Conservation (phyloP, 2,329 filamentous ascomycete genomes). For the Iodosphaeria phyllophila region DNA sequence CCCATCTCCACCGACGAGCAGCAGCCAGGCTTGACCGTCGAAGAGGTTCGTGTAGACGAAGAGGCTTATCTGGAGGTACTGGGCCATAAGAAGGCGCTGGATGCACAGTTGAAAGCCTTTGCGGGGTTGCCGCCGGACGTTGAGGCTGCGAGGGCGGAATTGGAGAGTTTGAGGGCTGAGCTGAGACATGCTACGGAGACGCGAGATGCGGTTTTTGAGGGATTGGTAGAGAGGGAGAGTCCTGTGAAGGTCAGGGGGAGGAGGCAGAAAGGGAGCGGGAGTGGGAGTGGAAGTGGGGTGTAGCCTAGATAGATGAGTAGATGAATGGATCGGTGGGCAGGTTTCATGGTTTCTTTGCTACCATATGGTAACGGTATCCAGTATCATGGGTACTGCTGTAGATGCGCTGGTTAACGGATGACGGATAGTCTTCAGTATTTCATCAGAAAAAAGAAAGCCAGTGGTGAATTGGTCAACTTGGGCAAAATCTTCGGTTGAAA, state of each 20-base stretch:
- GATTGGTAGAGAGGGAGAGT: slow-evolving; percentile 43
- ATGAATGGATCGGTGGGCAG: not conserved
- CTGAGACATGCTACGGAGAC: slow-evolving; percentile 39
- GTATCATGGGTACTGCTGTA: too few species aligned
- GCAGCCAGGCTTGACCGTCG: slow-evolving; percentile 22
- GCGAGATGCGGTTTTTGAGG: slow-evolving; percentile 61
- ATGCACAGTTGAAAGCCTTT: slow-evolving; percentile 45
- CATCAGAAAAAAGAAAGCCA: too few species aligned
- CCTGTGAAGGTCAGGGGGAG: slow-evolving; percentile 24
- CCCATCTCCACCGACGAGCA: too few species aligned
- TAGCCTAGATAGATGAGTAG: too few species aligned
- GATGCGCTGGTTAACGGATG: too few species aligned
- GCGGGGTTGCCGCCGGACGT: slow-evolving; percentile 55
- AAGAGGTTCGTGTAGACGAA: slow-evolving; percentile 39
- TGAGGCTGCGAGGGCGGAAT: slow-evolving; percentile 47
- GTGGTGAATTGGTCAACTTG: too few species aligned
- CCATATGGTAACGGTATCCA: too few species aligned
- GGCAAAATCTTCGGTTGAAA: too few species aligned
- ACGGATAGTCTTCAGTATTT: too few species aligned
- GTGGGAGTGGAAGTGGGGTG: too few species aligned
- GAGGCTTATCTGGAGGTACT: slow-evolving; percentile 37
- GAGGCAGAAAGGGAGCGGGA: too few species aligned
- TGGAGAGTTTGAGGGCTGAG: slow-evolving; percentile 48
- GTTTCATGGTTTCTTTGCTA: not conserved
- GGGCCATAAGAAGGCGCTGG: slow-evolving; percentile 36